Evolutionary conservation across 2,329 filamentous ascomycete genomes (phyloP), one percentile per base, ranked within the genome.

Genomic region (Graphiopsis chlorocephala): DNA sequence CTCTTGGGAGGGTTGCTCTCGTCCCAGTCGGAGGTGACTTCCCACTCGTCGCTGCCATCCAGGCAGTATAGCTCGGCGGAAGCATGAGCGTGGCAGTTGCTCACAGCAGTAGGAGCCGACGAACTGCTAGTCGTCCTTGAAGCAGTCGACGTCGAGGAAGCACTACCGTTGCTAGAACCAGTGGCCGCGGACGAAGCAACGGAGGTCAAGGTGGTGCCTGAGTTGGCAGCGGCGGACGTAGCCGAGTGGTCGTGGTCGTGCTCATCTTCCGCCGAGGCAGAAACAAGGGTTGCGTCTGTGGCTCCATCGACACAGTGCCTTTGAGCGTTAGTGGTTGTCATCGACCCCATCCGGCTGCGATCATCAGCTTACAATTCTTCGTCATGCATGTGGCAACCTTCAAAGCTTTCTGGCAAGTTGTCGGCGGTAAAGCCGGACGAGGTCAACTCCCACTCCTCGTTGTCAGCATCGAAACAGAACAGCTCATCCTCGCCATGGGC

Each of bases 21-120:
- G 25, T 53, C 48, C 48, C 48, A 62, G 2, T 62, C 48, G 4
- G 60, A 62, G 14, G 60, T 62, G 10, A 62, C 60, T 17, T 14
- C 25, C 60, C 60, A 62, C 33, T 62, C 60, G 12, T 62, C 60
- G 33, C 60, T 28, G 25, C 48, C 48, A 17, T 62, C 60, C 5
- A 62, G 23, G 48, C 60, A 62, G 48, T 42, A 62, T 8, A 62
- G 60, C 48, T 55, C 60, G 4, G 48, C 25, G 11, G 53, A 50
- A 33, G 35, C 60, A 17, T 55, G 60, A n/a, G 60, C 23, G 60
- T 62, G 60, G 33, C 60, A 62, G 31, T 38, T 62, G 33, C 31
- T 62, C 25, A 62, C 60, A 20, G 48, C 60, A 17, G 48, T 47
- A 4, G 60, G 60, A 7, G 17, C 33, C 11, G 60, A 35, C 15